Percentiles rank a stretch among this genome's conserved stretches.
phyloP scores from a whole-genome alignment of 2,329 filamentous ascomycete species.

The Aspergillus neoniger region DNA sequence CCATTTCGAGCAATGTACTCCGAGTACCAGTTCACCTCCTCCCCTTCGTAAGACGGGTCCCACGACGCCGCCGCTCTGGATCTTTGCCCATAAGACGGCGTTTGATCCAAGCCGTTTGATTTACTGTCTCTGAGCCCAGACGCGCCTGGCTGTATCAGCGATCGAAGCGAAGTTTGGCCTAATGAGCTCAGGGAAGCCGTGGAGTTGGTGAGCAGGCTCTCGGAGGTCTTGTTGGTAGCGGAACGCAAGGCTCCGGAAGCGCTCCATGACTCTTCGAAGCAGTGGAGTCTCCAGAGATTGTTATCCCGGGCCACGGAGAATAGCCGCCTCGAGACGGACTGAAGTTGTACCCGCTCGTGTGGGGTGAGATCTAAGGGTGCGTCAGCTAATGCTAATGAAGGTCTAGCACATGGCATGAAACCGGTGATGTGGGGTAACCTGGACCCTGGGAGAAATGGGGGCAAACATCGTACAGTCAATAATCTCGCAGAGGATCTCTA shows the following conservation, averaged over 20 bases:
- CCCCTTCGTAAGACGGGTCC: conserved; percentile 74
- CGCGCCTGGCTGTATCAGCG: conserved; percentile 35
- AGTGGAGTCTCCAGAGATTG: conserved; percentile 73
- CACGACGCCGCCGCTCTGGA: conserved; percentile 63
- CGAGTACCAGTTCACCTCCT: conserved; percentile 79
- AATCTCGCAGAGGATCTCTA: conserved; percentile 66
- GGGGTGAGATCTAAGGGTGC: conserved; percentile 60
- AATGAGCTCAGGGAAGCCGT: conserved; percentile 35
- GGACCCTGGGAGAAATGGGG: conserved; percentile 20
- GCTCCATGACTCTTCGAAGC: conserved; percentile 72
- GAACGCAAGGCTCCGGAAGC: conserved; percentile 46
- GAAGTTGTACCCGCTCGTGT: conserved; percentile 65
- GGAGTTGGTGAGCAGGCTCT: conserved; percentile 53
- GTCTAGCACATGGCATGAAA: conserved; percentile 13
- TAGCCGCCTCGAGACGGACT: conserved; percentile 68
- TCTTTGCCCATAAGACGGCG: conserved; percentile 29
- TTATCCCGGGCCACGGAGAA: conserved; percentile 71
- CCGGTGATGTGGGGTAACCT: conserved; percentile 14
- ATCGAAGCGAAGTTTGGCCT: conserved; percentile 36
- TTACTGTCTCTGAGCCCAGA: neutral
- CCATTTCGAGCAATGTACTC: conserved; percentile 85
- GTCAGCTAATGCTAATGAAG: conserved; percentile 23
- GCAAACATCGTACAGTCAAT: conserved; percentile 56
- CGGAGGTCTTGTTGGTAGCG: conserved; percentile 21
- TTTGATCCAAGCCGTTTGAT: conserved; percentile 7